Evolutionary conservation across 106 monocot species (phyloP), one percentile per base, ranked within the genome.

Genomic region (Posidonia australis): DNA sequence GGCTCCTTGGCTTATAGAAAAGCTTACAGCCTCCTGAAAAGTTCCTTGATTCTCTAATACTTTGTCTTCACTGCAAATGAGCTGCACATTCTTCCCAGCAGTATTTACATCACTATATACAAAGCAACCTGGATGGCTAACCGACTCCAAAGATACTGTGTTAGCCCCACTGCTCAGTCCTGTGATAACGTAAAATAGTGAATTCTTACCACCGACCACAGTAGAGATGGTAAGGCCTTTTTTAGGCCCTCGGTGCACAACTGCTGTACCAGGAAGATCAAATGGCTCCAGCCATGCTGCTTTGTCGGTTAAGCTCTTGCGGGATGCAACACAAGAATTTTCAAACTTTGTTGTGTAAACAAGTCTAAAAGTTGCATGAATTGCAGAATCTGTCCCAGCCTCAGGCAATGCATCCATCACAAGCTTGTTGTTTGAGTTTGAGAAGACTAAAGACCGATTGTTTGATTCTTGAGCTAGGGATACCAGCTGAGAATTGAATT

Each of bases 321-420:
- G 10, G 21, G 42, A 23, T 18, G 5, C 5, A 23, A 54, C 11
- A 29, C n/a, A 36, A 30, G 44, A 45, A 44, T 13, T 16, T 32
- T 16, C 5, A 7, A 10, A 60, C 1, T 48, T 48, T 48, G 24
- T 64, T 27, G 5, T 16, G 52, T 48, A 46, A 78, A 73, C 30
- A 44, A 83, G 67, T 44, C 89, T 72, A 67, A 93, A 96, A 22
- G 90, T 90, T 41, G 86, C 79, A 67, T 80, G 84, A 30, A 87
- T 51, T 16, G 86, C 69, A 0, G 74, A 68, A 36, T 96, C 59
- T 4, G 90, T 84, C 18, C 90, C 94, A 10, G 64, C 46, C 6
- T 60, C 70, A 13, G 90, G 86, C 24, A 58, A 65, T 7, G 60
- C 47, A 46, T 79, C 62, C 96, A 90, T 90, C 43, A 58, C 66